These are phyloP conservation scores for Gillenia trifoliata DNA, from an alignment of 306 rosid genomes.

Conservation along the genomic window DNA sequence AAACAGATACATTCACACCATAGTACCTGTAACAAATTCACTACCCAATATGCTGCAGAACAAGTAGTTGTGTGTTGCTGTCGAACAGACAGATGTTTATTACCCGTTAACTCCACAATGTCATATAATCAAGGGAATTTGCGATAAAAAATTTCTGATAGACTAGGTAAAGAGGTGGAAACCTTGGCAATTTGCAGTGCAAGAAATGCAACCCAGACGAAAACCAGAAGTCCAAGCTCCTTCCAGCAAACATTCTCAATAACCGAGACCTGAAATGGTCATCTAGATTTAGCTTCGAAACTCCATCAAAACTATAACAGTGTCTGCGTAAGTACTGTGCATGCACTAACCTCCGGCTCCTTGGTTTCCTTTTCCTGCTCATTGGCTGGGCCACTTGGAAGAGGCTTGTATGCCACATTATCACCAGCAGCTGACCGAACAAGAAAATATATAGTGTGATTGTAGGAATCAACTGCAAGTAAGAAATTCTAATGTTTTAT, in stretches of 20 bases:
- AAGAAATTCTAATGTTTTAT: neutral
- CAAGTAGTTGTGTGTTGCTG: slow-evolving; percentile 56
- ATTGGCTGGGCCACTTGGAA: slow-evolving; percentile 57
- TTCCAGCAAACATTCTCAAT: slow-evolving; percentile 75
- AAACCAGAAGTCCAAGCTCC: slow-evolving; percentile 75
- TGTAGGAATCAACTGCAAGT: slow-evolving; percentile 7
- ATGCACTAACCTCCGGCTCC: slow-evolving; percentile 34
- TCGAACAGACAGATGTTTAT: slow-evolving; percentile 19
- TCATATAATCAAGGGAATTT: slow-evolving; percentile 7
- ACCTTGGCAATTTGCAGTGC: slow-evolving; percentile 78
- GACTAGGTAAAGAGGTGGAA: slow-evolving; percentile 4
- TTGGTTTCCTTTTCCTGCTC: slow-evolving; percentile 19
- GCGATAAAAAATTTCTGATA: neutral
- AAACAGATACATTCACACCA: neutral
- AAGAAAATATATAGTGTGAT: slow-evolving; percentile 7
- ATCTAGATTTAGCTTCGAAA: slow-evolving; percentile 26
- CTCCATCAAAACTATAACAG: neutral
- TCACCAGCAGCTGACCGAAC: slow-evolving; percentile 48
- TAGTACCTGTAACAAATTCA: slow-evolving; percentile 79
- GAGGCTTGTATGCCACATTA: slow-evolving; percentile 64
- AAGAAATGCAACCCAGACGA: slow-evolving; percentile 90
- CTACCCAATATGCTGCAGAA: slow-evolving; percentile 64
- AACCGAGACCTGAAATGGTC: slow-evolving; percentile 51
- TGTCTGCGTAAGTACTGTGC: neutral
- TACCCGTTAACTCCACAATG: slow-evolving; percentile 1